Base-by-base conservation (phyloP, 371 early-diverging fungal species). In the Syncephalastrum racemosum region DNA sequence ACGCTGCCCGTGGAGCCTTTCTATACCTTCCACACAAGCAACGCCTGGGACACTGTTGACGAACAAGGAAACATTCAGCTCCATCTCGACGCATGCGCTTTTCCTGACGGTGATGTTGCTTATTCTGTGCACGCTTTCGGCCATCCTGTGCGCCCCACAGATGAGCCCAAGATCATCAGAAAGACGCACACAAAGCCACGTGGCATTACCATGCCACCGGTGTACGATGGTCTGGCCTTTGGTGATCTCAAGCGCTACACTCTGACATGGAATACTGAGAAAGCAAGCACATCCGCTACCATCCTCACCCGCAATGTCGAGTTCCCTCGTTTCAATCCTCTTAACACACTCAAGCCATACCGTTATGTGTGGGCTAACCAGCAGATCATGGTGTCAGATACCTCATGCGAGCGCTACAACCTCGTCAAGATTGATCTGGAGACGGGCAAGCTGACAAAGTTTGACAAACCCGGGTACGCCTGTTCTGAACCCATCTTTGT, bases 401-500 rank as follows among this genome's bases (percentile, higher is more conserved):
- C 36, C 6, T 31, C 36, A 10, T 31, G 36, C 36, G 15, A 65
- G 47, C 60, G 54, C 7, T 50, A 41, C n/a, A 53, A 64, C 1
- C 54, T 84, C 15, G 59, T 78, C 59, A 82, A 82, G 50, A 63
- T 82, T 4, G 71, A 81, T 53, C 22, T 75, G n/a, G 50, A 68
- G 7, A 63, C 52, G 20, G 61, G 59, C 3, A 51, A 20, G 56
- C 50, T 15, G 19, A 58, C 24, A 39, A 50, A 59, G 18, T 44
- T 54, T 49, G 15, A 31, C 20, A 40, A 66, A 39, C 68, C 70
- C 14, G 77, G 80, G 0, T 79, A 71, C 25, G 63, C 66, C 6
- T 84, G 84, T 16, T 78, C 82, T 14, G 85, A 86, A 41, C 86
- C 88, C 0, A 75, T 88, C n/a, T 86, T 88, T 72, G 81, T 85